Evolutionary conservation across 2,329 filamentous ascomycete species (phyloP), one percentile per base, ranked within the genome.

Genomic region (Cryphonectria nitschkei): DNA sequence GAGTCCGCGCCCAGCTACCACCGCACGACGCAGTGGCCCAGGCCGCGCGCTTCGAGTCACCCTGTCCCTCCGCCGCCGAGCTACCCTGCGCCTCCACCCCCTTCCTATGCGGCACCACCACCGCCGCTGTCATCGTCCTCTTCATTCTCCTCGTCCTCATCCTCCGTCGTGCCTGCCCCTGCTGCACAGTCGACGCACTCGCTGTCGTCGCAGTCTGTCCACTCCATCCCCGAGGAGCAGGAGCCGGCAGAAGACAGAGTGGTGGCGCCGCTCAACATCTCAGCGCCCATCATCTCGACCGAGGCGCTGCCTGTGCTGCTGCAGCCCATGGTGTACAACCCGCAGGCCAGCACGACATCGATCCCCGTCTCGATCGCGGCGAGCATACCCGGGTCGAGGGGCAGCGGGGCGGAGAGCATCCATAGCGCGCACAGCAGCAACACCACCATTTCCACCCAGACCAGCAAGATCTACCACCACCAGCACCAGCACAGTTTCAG

Each of bases 241-340:
- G 56, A 63, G 67, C 67, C 63, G 41, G 22, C 43, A 29, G 63
- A 65, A 14, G 22, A 19, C 22, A 43, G 41, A 14, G 32, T 7
- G 14, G 34, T 66, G 58, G 64, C 70, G 56, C 74, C 77, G 22
- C 73, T 80, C 58, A 77, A 80, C 75, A 86, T 88, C 77, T 83
- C 83, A 2, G 81, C 85, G 2, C 87, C 87, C 29, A 85, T 88
- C 68, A 37, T 87, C 60, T 77, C 81, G 68, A 78, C 81, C n/a
- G 81, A 83, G 37, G 84, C 85, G 13, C 83, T 84, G 70, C 86
- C 86, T 1, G 82, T 86, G 37, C 78, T 86, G 26, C 82, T 90
- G 11, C 87, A 87, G 75, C 87, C 88, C 2, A 85, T 85, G 16
- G 84, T 87, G 46, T 90, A 90, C 76, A 82, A 88, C 73, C 86